phyloP scores from a whole-genome alignment of 768 basidiomycete genomes.

The Kwoniella heveanensis region DNA sequence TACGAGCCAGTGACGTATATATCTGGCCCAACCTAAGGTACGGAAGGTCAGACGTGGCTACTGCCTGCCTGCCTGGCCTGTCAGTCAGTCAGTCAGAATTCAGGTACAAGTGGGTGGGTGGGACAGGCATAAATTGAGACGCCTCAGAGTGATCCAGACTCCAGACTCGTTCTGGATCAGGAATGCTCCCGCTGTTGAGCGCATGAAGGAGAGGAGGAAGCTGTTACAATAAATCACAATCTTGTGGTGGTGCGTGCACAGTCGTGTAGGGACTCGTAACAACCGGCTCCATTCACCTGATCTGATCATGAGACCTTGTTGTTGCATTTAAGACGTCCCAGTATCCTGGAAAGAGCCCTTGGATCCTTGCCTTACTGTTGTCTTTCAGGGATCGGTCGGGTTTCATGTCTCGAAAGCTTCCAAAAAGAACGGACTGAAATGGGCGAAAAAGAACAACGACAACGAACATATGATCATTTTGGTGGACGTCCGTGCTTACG shows the following conservation, averaged over 20 bases:
- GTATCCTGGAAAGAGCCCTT: neutral
- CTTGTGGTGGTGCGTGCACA: no score
- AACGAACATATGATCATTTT: no score
- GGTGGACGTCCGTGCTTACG: no score
- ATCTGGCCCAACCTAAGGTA: no score
- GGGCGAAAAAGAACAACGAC: no score
- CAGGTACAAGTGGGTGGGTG: neutral
- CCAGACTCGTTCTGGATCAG: neutral
- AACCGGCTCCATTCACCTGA: no score
- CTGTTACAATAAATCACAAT: no score
- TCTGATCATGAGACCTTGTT: neutral
- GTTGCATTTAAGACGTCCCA: neutral
- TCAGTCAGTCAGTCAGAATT: neutral
- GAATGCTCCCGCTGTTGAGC: no score
- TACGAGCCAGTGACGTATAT: neutral
- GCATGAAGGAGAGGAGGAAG: no score
- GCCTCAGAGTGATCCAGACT: neutral
- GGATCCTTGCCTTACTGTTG: neutral
- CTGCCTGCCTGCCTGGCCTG: no score
- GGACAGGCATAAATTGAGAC: neutral
- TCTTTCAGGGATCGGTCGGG: neutral
- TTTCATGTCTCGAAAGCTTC: neutral
- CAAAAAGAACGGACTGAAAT: neutral
- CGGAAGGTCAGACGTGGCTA: no score
- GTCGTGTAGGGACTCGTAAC: no score